Evolutionary conservation across 306 rosid genomes (phyloP), one percentile per base, ranked within the genome.

Genomic region (Vigna reflexopilosa): DNA sequence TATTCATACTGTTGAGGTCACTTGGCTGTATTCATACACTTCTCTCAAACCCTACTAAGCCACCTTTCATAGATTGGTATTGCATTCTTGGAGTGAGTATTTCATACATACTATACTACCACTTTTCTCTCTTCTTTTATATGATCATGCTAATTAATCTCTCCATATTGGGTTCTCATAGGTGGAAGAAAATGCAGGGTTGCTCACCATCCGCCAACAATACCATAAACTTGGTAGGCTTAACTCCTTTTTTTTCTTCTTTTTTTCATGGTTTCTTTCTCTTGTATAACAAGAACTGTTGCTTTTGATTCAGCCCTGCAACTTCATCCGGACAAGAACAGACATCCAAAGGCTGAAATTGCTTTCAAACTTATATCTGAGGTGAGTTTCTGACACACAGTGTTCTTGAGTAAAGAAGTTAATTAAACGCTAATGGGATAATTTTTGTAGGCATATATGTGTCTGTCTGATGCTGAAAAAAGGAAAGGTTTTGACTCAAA

Each of bases 241-340:
- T n/a, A n/a, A n/a, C n/a, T n/a, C n/a, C n/a, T n/a, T n/a, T n/a
- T n/a, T n/a, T 26, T 26, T 26, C 0, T 2, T 26, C 3, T 2
- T 26, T 26, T 2, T 26, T 26, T 2, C 19, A 26, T 26, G 28
- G 28, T 26, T 26, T 26, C 2, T 26, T 9, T 45, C 13, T 83
- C 12, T 32, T 20, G 16, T n/a, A 80, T 77, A 59, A 55, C 76
- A 52, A 47, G 13, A 42, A 59, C 20, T 54, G 28, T 48, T 52
- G 12, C 14, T 74, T 59, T 66, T 30, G 65, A 7, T 84, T 73
- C 88, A 95, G 99, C 99, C 34, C 85, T 95, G 78, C 93, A 89
- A 71, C 96, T 95, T 83, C 99, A 95, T 77, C 99, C 99, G 52
- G 98, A 95, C 72, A 95, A 95, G 89, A 95, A 95, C 83, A 77